Evolutionary conservation across 2,329 filamentous ascomycete genomes (phyloP).

Genomic region (Claviceps capensis): DNA sequence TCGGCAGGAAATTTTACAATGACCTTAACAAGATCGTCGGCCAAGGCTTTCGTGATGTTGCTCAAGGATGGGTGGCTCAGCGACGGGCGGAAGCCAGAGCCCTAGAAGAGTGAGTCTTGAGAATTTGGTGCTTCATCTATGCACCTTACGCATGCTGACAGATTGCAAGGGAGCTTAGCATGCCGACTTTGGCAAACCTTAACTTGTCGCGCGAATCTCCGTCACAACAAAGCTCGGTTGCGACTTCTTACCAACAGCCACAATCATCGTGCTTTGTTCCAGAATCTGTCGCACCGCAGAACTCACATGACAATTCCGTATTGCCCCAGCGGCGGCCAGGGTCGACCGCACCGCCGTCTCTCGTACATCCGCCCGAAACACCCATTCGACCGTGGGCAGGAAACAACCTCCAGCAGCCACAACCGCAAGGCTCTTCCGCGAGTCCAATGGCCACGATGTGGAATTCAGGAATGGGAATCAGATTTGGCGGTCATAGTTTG

Average conservation of each 20-base stretch:
- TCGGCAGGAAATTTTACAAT: slow-evolving; percentile 92
- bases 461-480: slow-evolving; percentile 70
- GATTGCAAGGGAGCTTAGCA: slow-evolving; percentile 32
- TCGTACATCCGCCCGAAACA: slow-evolving; percentile 26
- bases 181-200: slow-evolving; percentile 35
- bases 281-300: slow-evolving; percentile 4
- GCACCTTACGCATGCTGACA: background rate
- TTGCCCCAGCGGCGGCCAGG: slow-evolving; percentile 8
- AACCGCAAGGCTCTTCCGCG: slow-evolving; percentile 30
- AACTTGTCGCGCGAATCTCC: slow-evolving; percentile 19
- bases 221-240: slow-evolving; percentile 3
- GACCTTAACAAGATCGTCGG: slow-evolving; percentile 80
- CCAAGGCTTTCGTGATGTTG: slow-evolving; percentile 61
- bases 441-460: slow-evolving; percentile 32
- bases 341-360: slow-evolving; percentile 14
- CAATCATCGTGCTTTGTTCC: slow-evolving; percentile 8
- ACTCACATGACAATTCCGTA: background rate
- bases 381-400: slow-evolving; percentile 47
- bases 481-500: slow-evolving; percentile 42
- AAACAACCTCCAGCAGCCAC: slow-evolving; percentile 41
- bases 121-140: slow-evolving; percentile 4
- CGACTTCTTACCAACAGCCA: slow-evolving; percentile 5
- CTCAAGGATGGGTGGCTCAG: slow-evolving; percentile 66
- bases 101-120: slow-evolving; percentile 53
- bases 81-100: slow-evolving; percentile 67